Conservation (phyloP, 2,329 filamentous ascomycete genomes). For the Aureobasidium sp. region DNA sequence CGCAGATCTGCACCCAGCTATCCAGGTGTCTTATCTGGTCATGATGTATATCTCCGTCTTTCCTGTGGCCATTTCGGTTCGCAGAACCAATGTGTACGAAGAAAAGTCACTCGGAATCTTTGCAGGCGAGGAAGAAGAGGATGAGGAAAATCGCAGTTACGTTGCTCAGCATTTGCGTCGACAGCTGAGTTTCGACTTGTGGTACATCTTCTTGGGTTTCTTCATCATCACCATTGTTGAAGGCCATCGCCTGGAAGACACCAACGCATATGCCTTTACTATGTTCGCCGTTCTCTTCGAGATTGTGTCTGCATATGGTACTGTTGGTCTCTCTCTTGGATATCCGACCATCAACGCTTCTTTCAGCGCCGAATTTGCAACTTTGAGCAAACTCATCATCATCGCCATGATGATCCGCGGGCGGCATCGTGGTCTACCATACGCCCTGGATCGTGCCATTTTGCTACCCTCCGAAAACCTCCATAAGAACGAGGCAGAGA, state of each 20-base stretch:
- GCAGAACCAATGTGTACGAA: conserved; percentile 92
- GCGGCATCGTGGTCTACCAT: conserved; percentile 57
- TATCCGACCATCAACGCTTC: conserved; percentile 70
- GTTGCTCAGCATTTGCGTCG: conserved; percentile 85
- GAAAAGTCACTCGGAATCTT: conserved; percentile 79
- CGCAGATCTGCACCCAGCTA: conserved; percentile 72
- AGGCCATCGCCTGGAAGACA: conserved; percentile 60
- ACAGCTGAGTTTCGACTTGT: conserved; percentile 93
- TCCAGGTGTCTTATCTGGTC: conserved; percentile 88
- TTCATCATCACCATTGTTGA: conserved; percentile 91
- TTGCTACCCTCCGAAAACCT: conserved; percentile 60
- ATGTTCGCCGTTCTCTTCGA: conserved; percentile 64
- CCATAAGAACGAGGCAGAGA: conserved; percentile 49
- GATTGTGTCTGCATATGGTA: conserved; percentile 85
- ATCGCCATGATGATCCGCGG: conserved; percentile 62
- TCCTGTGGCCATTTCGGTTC: conserved; percentile 90
- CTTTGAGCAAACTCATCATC: conserved; percentile 60
- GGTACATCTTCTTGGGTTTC: conserved; percentile 90
- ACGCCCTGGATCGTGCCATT: conserved; percentile 63
- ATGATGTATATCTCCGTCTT: conserved; percentile 99
- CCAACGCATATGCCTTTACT: conserved; percentile 47
- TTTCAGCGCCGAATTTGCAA: conserved; percentile 73
- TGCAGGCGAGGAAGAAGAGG: conserved; percentile 43
- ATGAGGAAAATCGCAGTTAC: conserved; percentile 64
- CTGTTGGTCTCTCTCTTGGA: conserved; percentile 83